Evolutionary conservation across 805 yeast genomes (phyloP).

Genomic region (Cephaloascus fragrans): DNA sequence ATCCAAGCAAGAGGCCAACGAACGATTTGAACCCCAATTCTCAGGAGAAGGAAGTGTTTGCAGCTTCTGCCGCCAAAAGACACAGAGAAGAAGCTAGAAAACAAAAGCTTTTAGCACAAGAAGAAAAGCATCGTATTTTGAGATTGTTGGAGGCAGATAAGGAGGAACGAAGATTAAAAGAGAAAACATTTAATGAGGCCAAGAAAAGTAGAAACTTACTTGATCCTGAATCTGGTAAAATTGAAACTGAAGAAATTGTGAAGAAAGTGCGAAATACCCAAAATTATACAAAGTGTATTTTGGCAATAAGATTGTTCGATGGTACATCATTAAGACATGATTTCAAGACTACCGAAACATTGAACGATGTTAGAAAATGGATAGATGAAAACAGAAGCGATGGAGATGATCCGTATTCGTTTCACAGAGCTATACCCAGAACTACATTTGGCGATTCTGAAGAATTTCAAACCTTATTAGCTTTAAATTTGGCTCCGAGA

Average conservation of each 20-base stretch:
- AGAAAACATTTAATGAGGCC: not conserved
- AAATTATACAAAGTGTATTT: constrained; percentile 19
- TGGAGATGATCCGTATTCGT: constrained; percentile 37
- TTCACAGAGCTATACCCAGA: constrained; percentile 47
- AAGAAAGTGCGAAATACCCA: constrained; percentile 9
- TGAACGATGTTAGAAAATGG: constrained; percentile 54
- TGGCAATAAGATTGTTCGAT: constrained; percentile 59
- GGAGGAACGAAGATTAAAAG: constrained; percentile 25
- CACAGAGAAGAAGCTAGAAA: constrained; percentile 27
- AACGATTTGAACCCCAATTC: constrained; percentile 1
- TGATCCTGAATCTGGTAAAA: not conserved
- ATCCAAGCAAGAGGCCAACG: not conserved
- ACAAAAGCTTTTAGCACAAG: constrained; percentile 23
- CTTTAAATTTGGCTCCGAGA: constrained; percentile 57
- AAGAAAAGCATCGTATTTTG: constrained; percentile 48
- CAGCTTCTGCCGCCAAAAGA: constrained; percentile 23
- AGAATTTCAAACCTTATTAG: constrained; percentile 42
- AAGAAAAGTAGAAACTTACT: not conserved
- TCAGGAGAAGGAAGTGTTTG: constrained; percentile 29
- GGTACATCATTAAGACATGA: constrained; percentile 47
- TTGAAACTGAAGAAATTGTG: not conserved
- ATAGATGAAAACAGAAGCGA: constrained; percentile 42
- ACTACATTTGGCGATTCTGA: constrained; percentile 53
- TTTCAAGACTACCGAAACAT: constrained; percentile 34
- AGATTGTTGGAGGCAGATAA: constrained; percentile 43